phyloP scores from a whole-genome alignment of 176 grass and related monocot species.

The Bothriochloa decipiens region DNA sequence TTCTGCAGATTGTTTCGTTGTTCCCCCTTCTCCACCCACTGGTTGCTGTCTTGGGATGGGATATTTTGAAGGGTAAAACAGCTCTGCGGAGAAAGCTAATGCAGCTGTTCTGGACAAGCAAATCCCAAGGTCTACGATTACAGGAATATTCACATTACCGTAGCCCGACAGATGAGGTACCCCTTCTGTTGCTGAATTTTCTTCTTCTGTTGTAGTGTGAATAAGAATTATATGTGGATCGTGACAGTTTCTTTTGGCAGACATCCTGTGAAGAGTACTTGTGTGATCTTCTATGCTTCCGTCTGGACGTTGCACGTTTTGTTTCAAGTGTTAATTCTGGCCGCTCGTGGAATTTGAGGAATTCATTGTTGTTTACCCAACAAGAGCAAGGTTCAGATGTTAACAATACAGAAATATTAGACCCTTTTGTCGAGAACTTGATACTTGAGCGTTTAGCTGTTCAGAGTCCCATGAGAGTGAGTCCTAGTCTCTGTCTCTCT shows the following conservation, averaged over 20 bases:
- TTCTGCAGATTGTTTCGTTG: conserved; percentile 75
- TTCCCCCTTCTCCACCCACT: conserved; percentile 94
- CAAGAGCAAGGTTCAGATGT: conserved; percentile 56
- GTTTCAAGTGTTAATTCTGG: conserved; percentile 94
- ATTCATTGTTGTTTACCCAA: conserved; percentile 76
- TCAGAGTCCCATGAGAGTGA: conserved; percentile 89
- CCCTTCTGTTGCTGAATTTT: conserved; percentile 28
- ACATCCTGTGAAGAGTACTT: conserved; percentile 79
- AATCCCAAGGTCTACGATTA: conserved; percentile 74
- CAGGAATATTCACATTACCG: conserved; percentile 81
- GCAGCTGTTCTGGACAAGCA: conserved; percentile 92
- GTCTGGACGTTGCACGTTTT: conserved; percentile 83
- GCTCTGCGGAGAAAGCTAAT: conserved; percentile 73
- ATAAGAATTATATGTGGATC: conserved; percentile 33
- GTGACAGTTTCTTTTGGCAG: conserved; percentile 60
- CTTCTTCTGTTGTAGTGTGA: conserved; percentile 19
- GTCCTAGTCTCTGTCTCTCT: conserved; percentile 15
- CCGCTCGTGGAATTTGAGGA: conserved; percentile 63
- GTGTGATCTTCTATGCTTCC: conserved; percentile 95
- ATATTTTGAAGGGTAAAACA: conserved; percentile 90
- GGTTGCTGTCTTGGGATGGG: conserved; percentile 93
- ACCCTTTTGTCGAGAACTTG: conserved; percentile 96
- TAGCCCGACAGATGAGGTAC: conserved; percentile 71
- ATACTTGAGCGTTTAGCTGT: conserved; percentile 89
- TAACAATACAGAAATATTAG: conserved; percentile 54